phyloP scores from a whole-genome alignment of 352 stramenopile species.

The Phytophthora megakarya region DNA sequence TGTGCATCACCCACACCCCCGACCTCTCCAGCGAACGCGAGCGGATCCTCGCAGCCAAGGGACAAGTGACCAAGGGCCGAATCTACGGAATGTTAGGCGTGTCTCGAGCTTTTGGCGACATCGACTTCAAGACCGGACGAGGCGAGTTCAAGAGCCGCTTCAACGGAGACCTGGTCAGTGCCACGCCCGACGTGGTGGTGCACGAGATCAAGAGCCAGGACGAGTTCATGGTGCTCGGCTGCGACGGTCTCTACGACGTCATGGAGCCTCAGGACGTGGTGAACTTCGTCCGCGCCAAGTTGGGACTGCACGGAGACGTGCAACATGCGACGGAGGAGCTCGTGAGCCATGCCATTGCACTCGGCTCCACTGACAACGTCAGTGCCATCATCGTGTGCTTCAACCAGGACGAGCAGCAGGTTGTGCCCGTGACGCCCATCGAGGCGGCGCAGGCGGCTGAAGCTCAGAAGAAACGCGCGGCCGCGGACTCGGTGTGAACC shows the following conservation, averaged over 20 bases:
- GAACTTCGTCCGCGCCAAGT: slow-evolving; percentile 80
- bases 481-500: slow-evolving; percentile 26
- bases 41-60: slow-evolving; percentile 83
- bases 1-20: slow-evolving; percentile 76
- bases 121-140: slow-evolving; percentile 85
- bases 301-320: slow-evolving; percentile 68
- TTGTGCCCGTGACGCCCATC: slow-evolving; percentile 41
- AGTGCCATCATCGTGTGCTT: slow-evolving; percentile 82
- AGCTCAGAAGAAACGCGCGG: slow-evolving; percentile 37
- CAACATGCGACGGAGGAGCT: slow-evolving; percentile 85
- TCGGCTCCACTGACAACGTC: slow-evolving; percentile 86
- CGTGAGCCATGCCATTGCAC: slow-evolving; percentile 79
- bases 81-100: slow-evolving; percentile 88
- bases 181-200: slow-evolving; percentile 68
- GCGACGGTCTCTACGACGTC: slow-evolving; percentile 87
- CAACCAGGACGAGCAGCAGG: slow-evolving; percentile 57
- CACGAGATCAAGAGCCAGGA: slow-evolving; percentile 59
- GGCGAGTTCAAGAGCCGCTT: slow-evolving; percentile 82
- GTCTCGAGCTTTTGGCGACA: slow-evolving; percentile 85
- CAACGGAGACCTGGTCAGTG: slow-evolving; percentile 81
- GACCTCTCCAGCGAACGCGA: slow-evolving; percentile 70
- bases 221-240: slow-evolving; percentile 84
- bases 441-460: slow-evolving; percentile 36
- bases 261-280: slow-evolving; percentile 83
- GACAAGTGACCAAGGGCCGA: slow-evolving; percentile 79